Evolutionary conservation across 2,329 filamentous ascomycete genomes (phyloP).

Genomic region (Mycosphaerella sp.): DNA sequence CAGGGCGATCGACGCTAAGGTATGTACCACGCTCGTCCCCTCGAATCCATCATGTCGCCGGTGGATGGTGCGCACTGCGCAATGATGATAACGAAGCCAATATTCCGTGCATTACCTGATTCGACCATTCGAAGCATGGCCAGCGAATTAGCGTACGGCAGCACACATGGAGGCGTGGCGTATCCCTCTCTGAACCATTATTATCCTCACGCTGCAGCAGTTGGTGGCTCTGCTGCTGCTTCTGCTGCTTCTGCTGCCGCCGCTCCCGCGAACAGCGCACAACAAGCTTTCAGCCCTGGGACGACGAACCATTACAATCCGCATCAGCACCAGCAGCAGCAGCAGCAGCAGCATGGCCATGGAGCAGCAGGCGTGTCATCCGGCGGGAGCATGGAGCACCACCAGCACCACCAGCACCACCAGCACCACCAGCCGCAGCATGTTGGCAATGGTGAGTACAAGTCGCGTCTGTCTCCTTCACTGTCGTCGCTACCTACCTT

Average conservation of each 20-base stretch:
- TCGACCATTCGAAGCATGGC: constrained; percentile 2
- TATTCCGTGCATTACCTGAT: constrained; percentile 2
- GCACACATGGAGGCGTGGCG: background rate
- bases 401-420: background rate
- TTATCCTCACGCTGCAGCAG: background rate
- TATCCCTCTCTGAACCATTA: background rate
- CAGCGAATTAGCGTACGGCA: constrained; percentile 3
- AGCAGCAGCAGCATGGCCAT: background rate
- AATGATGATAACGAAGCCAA: constrained; percentile 3
- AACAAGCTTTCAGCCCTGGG: constrained; percentile 9
- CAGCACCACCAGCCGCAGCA: background rate
- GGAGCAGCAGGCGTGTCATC: too few species aligned
- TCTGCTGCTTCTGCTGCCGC: too few species aligned
- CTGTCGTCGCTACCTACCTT: too few species aligned
- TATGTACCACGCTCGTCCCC: too few species aligned
- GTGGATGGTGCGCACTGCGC: background rate
- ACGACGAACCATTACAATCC: constrained; percentile 2
- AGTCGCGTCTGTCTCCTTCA: too few species aligned
- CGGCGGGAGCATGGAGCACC: too few species aligned
- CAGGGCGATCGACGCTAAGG: too few species aligned
- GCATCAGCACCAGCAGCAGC: background rate
- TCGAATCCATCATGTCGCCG: too few species aligned
- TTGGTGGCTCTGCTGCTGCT: background rate
- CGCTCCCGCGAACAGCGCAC: constrained; percentile 1
- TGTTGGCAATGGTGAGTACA: constrained; percentile 3